Percentiles rank a stretch among this genome's conserved stretches.
Evolutionary conservation across 257 asterid genomes (phyloP).

Genomic region (Mentha longifolia): DNA sequence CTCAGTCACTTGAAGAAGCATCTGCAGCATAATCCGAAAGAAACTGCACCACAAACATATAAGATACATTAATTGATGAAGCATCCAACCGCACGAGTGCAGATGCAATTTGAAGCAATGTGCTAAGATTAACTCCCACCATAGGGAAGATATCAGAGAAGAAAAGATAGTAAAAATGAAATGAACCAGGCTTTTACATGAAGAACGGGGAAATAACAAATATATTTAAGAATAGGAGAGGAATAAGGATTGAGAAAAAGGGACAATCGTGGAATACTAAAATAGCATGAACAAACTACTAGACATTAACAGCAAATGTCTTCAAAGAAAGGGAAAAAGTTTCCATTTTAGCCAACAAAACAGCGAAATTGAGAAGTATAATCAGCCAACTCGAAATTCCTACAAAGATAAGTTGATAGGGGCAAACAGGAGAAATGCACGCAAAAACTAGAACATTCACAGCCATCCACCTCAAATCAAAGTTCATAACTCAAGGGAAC

Average conservation of each 20-base stretch:
- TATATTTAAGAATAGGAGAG: background rate
- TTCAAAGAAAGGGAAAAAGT: no score
- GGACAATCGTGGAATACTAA: background rate
- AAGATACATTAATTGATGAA: background rate
- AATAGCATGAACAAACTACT: background rate
- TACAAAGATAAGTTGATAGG: no score
- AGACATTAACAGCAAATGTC: no score
- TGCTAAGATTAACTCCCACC: background rate
- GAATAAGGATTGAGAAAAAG: background rate
- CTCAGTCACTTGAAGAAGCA: background rate
- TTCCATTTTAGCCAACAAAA: no score
- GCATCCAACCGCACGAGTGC: background rate
- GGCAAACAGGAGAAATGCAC: no score
- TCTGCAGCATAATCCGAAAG: background rate
- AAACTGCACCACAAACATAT: no score
- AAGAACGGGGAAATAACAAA: background rate
- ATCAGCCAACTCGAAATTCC: no score
- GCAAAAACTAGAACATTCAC: no score
- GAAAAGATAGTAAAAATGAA: background rate
- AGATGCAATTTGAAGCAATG: constrained; percentile 10
- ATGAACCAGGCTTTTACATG: background rate
- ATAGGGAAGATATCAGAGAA: background rate
- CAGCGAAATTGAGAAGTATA: no score
- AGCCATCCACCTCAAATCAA: no score
- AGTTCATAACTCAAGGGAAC: no score